Conservation (phyloP, 495 filamentous ascomycete genomes). For the Aspergillus funiculosus region DNA sequence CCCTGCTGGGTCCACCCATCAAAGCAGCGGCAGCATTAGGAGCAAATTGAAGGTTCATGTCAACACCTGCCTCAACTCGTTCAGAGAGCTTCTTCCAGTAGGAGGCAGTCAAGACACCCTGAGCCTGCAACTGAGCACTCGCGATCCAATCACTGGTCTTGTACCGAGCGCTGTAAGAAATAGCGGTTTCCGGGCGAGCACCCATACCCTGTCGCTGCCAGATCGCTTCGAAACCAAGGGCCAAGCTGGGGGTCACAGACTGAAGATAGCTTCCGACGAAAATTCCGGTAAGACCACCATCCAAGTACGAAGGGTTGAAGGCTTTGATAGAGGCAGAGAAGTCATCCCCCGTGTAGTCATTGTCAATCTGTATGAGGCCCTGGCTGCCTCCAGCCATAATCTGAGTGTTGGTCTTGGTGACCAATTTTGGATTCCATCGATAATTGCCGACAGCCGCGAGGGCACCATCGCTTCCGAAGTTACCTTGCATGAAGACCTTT, state of each 20-base stretch:
- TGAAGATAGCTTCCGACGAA: slow-evolving; percentile 94
- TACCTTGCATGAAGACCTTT: slow-evolving; percentile 93
- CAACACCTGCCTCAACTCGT: slow-evolving; percentile 91
- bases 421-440: slow-evolving; percentile 67
- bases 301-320: slow-evolving; percentile 86
- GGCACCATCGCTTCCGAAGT: slow-evolving; percentile 80
- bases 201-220: slow-evolving; percentile 80
- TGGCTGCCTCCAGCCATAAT: slow-evolving; percentile 59
- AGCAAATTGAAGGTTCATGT: slow-evolving; percentile 81
- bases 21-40: slow-evolving; percentile 56
- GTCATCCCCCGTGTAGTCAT: slow-evolving; percentile 88
- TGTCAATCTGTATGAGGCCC: slow-evolving; percentile 82
- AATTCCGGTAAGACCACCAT: slow-evolving; percentile 89
- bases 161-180: slow-evolving; percentile 88
- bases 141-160: slow-evolving; percentile 87
- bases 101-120: slow-evolving; percentile 80
- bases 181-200: slow-evolving; percentile 72
- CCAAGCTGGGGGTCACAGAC: slow-evolving; percentile 78
- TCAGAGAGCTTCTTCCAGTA: slow-evolving; percentile 96
- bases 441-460: slow-evolving; percentile 84
- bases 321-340: slow-evolving; percentile 88
- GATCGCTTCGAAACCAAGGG: slow-evolving; percentile 85
- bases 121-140: slow-evolving; percentile 74
- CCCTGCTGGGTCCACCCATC: slow-evolving; percentile 67
- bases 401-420: slow-evolving; percentile 80